Evolutionary conservation across 139 green algal genomes (phyloP).

Genomic region (Raphidocelis subcapitata): DNA sequence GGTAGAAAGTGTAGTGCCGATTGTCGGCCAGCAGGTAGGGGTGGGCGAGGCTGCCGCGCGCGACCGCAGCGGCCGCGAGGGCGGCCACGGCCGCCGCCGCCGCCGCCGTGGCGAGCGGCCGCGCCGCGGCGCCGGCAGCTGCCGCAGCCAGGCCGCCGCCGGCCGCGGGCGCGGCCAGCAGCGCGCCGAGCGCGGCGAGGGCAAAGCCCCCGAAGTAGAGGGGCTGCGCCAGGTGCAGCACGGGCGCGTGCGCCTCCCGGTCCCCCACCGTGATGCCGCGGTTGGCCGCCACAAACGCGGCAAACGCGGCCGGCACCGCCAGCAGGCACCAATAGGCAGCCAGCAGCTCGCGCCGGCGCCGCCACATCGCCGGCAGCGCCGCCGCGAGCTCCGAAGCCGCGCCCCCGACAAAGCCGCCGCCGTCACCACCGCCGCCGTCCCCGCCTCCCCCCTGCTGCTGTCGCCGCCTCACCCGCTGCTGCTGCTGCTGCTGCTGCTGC

Average conservation of each 20-base stretch:
- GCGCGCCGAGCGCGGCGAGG: constrained; percentile 19
- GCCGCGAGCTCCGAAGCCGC: constrained; percentile 5
- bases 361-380: constrained; percentile 1
- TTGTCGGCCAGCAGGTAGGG: constrained; percentile 96
- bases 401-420: too few species aligned
- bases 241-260: constrained; percentile 64
- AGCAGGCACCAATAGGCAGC: constrained; percentile 42
- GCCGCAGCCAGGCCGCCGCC: too few species aligned
- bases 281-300: constrained; percentile 78
- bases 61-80: constrained; percentile 2
- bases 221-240: constrained; percentile 73
- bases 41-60: constrained; percentile 67
- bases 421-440: too few species aligned
- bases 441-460: neutral
- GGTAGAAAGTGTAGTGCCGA: constrained; percentile 94
- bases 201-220: constrained; percentile 80
- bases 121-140: too few species aligned
- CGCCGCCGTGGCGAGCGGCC: neutral
- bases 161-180: constrained; percentile 26
- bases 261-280: constrained; percentile 88
- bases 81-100: neutral
- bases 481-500: neutral
- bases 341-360: constrained; percentile 24
- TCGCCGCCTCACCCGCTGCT: neutral
- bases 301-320: constrained; percentile 60